phyloP scores from a whole-genome alignment of 177 flowering plant genomes.

The Vitis hybrid region DNA sequence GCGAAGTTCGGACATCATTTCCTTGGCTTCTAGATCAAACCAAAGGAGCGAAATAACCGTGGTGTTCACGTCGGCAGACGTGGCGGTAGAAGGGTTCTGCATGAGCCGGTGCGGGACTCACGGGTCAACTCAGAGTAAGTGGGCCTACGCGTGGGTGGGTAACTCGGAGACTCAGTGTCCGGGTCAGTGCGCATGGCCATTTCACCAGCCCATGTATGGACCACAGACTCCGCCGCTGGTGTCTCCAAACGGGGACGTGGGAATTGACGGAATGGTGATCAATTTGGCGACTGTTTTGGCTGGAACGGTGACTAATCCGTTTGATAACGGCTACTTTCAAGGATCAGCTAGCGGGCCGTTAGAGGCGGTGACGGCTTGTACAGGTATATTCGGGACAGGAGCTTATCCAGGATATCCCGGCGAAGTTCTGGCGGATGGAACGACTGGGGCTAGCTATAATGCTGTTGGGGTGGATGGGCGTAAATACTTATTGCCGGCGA shows the following conservation, averaged over 20 bases:
- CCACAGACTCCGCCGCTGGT: constrained; percentile 53
- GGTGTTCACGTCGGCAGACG: constrained; percentile 50
- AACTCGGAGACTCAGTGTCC: constrained; percentile 10
- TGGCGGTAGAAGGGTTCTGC: constrained; percentile 49
- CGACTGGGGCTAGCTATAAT: constrained; percentile 53
- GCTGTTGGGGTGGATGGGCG: constrained; percentile 41
- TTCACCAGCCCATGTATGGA: constrained; percentile 61
- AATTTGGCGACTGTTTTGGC: constrained; percentile 48
- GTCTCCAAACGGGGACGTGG: constrained; percentile 55
- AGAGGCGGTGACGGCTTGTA: constrained; percentile 58
- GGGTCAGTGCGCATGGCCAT: constrained; percentile 68
- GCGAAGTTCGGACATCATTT: constrained; percentile 18
- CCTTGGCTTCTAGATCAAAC: constrained; percentile 38
- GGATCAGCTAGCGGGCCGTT: constrained; percentile 47
- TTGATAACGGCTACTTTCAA: constrained; percentile 53
- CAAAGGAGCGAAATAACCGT: constrained; percentile 43
- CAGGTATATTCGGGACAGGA: constrained; percentile 49
- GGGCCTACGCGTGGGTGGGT: constrained; percentile 58
- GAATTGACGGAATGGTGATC: constrained; percentile 54
- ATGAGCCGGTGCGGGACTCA: constrained; percentile 55
- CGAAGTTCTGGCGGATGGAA: constrained; percentile 34
- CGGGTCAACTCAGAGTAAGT: constrained; percentile 29
- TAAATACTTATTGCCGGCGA: constrained; percentile 49
- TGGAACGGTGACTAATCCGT: constrained; percentile 58
- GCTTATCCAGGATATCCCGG: constrained; percentile 65